Evolutionary conservation across 2,329 filamentous ascomycete species (phyloP).

Genomic region (Penicillium sp.): DNA sequence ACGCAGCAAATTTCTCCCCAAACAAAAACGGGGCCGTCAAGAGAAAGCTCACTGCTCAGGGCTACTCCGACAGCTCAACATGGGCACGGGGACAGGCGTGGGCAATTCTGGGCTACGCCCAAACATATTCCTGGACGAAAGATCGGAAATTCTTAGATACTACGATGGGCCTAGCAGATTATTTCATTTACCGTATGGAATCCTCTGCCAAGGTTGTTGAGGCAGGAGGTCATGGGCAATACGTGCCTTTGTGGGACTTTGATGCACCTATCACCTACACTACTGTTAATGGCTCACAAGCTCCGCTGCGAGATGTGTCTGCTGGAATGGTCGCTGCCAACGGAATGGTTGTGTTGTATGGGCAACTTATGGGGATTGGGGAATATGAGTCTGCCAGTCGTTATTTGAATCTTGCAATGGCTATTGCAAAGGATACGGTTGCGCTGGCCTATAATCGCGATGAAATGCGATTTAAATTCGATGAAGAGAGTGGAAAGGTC

Average conservation of each 20-base stretch:
- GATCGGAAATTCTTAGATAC: constrained; percentile 25
- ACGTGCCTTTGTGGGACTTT: constrained; percentile 12
- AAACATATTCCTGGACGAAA: constrained; percentile 43
- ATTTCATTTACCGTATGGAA: constrained; percentile 20
- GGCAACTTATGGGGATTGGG: neutral
- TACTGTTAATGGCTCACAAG: neutral
- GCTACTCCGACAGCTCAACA: constrained; percentile 25
- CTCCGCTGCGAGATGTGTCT: constrained; percentile 10
- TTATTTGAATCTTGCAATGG: constrained; percentile 11
- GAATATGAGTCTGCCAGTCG: constrained; percentile 2
- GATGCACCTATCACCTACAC: constrained; percentile 5
- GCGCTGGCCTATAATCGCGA: constrained; percentile 6
- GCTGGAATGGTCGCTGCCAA: constrained; percentile 10
- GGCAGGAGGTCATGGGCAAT: neutral
- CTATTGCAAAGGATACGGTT: constrained; percentile 9
- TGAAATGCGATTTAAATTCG: neutral
- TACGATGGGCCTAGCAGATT: constrained; percentile 18
- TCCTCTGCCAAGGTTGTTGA: constrained; percentile 13
- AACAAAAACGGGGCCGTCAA: constrained; percentile 16
- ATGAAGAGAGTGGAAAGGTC: neutral
- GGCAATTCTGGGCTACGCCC: constrained; percentile 36
- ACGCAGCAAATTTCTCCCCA: constrained; percentile 21
- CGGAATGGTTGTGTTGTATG: constrained; percentile 8
- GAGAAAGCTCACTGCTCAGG: constrained; percentile 24
- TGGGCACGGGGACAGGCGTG: constrained; percentile 30